These are phyloP conservation scores for Penicillium angulare DNA, from an alignment of 495 filamentous ascomycete genomes.

Conservation along the genomic window DNA sequence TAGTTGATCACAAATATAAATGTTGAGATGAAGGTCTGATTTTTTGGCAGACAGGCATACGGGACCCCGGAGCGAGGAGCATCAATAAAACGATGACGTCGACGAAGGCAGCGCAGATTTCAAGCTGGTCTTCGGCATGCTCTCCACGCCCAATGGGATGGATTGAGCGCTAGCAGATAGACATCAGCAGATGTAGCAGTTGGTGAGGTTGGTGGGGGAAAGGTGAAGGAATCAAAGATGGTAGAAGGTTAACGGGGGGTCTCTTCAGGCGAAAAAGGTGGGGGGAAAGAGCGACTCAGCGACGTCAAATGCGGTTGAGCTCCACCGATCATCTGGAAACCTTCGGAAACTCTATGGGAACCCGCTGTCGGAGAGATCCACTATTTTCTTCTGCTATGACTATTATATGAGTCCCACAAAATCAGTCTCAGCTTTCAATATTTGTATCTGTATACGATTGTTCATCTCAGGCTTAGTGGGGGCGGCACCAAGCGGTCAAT, in stretches of 20 bases:
- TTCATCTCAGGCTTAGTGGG: too few relatives aligned
- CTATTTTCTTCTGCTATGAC: slow-evolving; percentile 4
- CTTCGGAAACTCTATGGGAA: slow-evolving; percentile 30
- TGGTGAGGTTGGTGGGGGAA: slow-evolving; percentile 5
- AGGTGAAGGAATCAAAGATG: slow-evolving; percentile 15
- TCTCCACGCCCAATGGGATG: slow-evolving; percentile 31
- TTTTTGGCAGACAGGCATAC: neutral
- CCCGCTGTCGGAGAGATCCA: slow-evolving; percentile 12
- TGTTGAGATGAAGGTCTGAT: neutral
- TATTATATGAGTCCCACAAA: neutral
- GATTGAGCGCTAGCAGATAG: slow-evolving; percentile 9
- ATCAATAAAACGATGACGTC: slow-evolving; percentile 47
- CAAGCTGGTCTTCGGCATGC: slow-evolving; percentile 36
- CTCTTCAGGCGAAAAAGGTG: slow-evolving; percentile 22
- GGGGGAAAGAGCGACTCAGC: slow-evolving; percentile 24
- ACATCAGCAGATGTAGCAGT: slow-evolving; percentile 13
- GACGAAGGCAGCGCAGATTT: slow-evolving; percentile 40
- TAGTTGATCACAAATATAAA: slow-evolving; percentile 14
- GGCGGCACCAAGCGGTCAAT: slow-evolving; percentile 11
- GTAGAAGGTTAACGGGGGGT: slow-evolving; percentile 4
- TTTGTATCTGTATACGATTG: neutral
- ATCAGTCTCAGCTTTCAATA: too few relatives aligned
- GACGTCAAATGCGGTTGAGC: slow-evolving; percentile 42
- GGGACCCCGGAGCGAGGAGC: neutral
- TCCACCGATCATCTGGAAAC: slow-evolving; percentile 38